Evolutionary conservation across 768 basidiomycete genomes (phyloP).

Genomic region (Pleurotus cornucopiae): DNA sequence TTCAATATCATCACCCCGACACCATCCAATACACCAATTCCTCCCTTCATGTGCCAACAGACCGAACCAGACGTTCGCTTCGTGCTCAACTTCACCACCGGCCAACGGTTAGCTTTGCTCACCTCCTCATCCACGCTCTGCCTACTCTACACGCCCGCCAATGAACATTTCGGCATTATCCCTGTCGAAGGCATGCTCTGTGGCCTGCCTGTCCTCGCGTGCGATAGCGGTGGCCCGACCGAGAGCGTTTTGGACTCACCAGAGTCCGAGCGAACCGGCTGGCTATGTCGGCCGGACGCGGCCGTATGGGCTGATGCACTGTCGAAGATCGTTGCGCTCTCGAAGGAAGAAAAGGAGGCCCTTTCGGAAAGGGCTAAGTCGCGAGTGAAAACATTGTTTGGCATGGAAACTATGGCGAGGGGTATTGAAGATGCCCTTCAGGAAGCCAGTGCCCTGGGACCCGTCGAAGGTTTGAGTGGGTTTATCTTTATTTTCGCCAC

Average conservation of each 20-base stretch:
- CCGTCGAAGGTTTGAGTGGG: neutral
- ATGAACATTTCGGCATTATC: conserved; percentile 97
- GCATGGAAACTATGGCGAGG: conserved; percentile 70
- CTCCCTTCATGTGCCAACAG: conserved; percentile 35
- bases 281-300: conserved; percentile 62
- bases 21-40: conserved; percentile 32
- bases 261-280: conserved; percentile 60
- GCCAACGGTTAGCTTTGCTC: conserved; percentile 81
- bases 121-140: conserved; percentile 60
- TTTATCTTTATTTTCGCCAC: too few relatives aligned
- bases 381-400: conserved; percentile 65
- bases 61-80: conserved; percentile 64
- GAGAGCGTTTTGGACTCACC: conserved; percentile 63
- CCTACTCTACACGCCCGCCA: conserved; percentile 88
- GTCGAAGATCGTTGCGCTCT: conserved; percentile 48
- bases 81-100: conserved; percentile 83
- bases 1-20: conserved; percentile 45
- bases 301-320: conserved; percentile 71
- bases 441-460: conserved; percentile 58
- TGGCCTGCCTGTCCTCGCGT: conserved; percentile 86
- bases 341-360: conserved; percentile 33
- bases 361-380: conserved; percentile 53
- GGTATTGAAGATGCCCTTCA: conserved; percentile 52
- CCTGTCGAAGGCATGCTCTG: conserved; percentile 95
- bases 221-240: conserved; percentile 82